Percentiles rank a stretch among this genome's conserved stretches.
phyloP scores from a whole-genome alignment of 2,329 filamentous ascomycete species.

The Chrysoporthe deuterocubensis region DNA sequence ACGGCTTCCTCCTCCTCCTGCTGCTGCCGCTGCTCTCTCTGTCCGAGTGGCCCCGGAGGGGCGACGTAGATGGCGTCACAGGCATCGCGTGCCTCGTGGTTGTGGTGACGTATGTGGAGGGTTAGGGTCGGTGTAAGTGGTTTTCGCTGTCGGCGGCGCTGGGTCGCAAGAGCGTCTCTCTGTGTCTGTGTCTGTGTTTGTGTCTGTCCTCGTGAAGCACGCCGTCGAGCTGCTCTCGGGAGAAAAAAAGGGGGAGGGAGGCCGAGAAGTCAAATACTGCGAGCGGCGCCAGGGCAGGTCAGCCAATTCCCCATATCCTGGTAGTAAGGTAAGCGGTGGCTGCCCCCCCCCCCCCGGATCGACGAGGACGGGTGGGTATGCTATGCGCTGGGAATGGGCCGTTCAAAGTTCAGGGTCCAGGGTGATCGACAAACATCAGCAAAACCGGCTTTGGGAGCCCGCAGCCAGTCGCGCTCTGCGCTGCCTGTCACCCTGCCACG shows the following conservation, averaged over 20 bases:
- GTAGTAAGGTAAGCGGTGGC: too few relatives aligned
- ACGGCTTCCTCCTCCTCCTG: constrained; percentile 17
- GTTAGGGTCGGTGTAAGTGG: constrained; percentile 18
- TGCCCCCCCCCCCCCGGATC: not conserved
- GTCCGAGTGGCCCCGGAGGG: constrained; percentile 10
- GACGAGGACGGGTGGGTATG: not conserved
- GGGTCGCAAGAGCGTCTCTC: not conserved
- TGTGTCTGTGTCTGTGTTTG: not conserved
- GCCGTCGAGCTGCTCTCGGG: too few relatives aligned
- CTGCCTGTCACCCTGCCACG: not conserved
- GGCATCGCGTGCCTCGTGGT: constrained; percentile 8
- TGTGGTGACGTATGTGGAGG: not conserved
- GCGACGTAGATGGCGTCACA: constrained; percentile 22
- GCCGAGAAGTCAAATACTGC: too few relatives aligned
- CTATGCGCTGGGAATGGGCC: not conserved
- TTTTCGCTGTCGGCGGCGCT: not conserved
- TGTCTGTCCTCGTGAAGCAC: too few relatives aligned
- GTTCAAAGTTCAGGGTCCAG: not conserved
- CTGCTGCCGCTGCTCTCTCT: not conserved
- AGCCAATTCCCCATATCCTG: too few relatives aligned
- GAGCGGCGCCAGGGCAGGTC: too few relatives aligned
- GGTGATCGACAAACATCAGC: not conserved
- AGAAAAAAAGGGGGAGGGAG: too few relatives aligned
- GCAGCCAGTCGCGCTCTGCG: not conserved
- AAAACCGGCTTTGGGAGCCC: constrained; percentile 14